Evolutionary conservation across 805 yeast genomes (phyloP), one percentile per base, ranked within the genome.

Genomic region (Lachancea sp.): DNA sequence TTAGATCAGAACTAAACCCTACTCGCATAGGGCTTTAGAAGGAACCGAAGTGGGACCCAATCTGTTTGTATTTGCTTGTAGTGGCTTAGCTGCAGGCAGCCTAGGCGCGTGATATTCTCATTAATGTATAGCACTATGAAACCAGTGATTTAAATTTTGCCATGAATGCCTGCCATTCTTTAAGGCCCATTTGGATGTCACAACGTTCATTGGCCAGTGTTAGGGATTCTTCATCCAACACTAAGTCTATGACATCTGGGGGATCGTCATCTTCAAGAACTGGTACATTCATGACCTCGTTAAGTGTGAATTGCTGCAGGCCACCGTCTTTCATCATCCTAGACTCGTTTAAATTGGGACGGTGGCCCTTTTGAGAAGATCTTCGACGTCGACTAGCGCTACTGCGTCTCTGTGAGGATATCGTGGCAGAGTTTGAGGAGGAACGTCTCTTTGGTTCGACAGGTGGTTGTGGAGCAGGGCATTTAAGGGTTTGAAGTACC

Each of bases 281-380:
- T 5, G 55, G 51, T 29, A 54, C 56, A n/a, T 55, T 41, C 52
- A 56, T 49, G 13, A 59, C 52, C 34, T 62, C 67, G 30, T 57
- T 55, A 25, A 62, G 43, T 36, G 52, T 60, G 28, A 54, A 56
- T 36, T 61, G 62, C 28, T 55, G 63, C 11, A 61, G 33, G 5
- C 64, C 64, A 42, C 59, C 61, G 30, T 61, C 64, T 36, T 54
- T 57, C 11, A 61, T 38, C 53, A 61, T 58, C 8, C 54, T 49
- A 2, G 63, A 47, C 19, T 59, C 63, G 2, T 57, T 48, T 19
- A 58, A 37, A 32, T 61, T 57, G 3, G 64, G 58, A 26, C 61
- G 51, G 26, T 55, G 52, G 22, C 47, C 51, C 21, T 51, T 50
- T 15, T 47, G 48, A 4, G 62, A 56, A n/a, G 55, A 52, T 20